These are phyloP conservation scores for Mycena alexandri DNA, from an alignment of 768 basidiomycete species.

Conservation along the genomic window DNA sequence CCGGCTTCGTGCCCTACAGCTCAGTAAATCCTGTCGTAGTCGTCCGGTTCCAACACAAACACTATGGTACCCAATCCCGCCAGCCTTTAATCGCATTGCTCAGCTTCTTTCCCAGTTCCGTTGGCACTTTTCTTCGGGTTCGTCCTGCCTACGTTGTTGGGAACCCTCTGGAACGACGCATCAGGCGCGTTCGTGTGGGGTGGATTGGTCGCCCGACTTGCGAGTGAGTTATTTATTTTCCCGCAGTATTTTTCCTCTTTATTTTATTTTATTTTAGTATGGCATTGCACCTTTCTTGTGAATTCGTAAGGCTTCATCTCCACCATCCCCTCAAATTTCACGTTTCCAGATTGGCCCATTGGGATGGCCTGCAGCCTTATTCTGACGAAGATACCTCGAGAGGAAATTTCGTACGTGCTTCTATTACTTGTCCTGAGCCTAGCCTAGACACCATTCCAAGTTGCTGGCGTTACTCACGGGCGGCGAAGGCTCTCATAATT, in stretches of 20 bases:
- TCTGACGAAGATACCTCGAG: conserved; percentile 84
- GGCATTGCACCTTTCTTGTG: conserved; percentile 80
- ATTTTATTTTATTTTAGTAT: conserved; percentile 59
- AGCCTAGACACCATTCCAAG: conserved; percentile 50
- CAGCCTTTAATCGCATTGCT: background rate
- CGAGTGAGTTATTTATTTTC: conserved; percentile 57
- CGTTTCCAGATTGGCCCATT: conserved; percentile 73
- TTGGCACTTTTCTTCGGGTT: conserved; percentile 73
- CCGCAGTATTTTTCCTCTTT: background rate
- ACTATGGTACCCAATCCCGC: conserved; percentile 61
- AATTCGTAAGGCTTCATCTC: conserved; percentile 66
- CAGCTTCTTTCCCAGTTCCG: conserved; percentile 56
- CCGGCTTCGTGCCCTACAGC: background rate
- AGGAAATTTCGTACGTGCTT: conserved; percentile 70
- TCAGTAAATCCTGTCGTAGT: conserved; percentile 52
- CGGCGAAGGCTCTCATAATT: conserved; percentile 86
- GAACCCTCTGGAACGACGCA: conserved; percentile 70
- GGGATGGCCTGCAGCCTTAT: conserved; percentile 85
- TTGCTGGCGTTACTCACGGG: conserved; percentile 76
- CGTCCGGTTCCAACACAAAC: conserved; percentile 76
- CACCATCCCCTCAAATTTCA: background rate
- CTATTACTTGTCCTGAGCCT: background rate
- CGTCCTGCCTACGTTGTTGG: conserved; percentile 67
- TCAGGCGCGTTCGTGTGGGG: conserved; percentile 81
- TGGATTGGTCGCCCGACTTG: conserved; percentile 71